Conservation (phyloP, 1,284 basidiomycete species). For the Chalciporus sp. region DNA sequence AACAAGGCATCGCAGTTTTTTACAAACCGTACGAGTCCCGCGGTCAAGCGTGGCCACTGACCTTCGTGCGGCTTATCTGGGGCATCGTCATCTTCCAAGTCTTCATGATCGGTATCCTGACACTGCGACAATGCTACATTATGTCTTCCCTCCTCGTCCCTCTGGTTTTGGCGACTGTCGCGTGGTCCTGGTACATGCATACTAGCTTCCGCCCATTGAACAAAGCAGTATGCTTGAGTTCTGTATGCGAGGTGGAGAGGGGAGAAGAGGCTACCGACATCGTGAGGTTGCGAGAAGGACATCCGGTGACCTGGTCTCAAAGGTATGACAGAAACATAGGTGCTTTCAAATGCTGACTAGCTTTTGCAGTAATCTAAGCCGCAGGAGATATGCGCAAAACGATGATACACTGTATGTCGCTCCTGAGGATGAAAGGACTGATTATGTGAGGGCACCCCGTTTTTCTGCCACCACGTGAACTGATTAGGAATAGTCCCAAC, state of each 20-base stretch:
- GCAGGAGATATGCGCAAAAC: conserved; percentile 85
- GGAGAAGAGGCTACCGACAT: conserved; percentile 83
- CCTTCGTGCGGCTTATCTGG: conserved; percentile 86
- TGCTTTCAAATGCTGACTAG: conserved; percentile 8
- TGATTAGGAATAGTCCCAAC: conserved; percentile 68
- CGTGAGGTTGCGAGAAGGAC: conserved; percentile 69
- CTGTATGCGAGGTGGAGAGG: conserved; percentile 84
- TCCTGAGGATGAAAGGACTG: conserved; percentile 86
- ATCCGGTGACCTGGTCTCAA: conserved; percentile 84
- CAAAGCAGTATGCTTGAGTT: conserved; percentile 81
- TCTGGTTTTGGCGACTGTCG: conserved; percentile 72
- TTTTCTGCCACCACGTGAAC: not conserved
- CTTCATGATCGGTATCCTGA: conserved; percentile 95
- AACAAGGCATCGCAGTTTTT: conserved; percentile 58
- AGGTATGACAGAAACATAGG: conserved; percentile 49
- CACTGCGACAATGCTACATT: conserved; percentile 76
- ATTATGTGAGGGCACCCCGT: conserved; percentile 64
- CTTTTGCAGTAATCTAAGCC: conserved; percentile 69
- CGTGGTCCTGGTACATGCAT: conserved; percentile 82
- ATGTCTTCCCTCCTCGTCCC: conserved; percentile 80
- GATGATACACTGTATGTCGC: conserved; percentile 95
- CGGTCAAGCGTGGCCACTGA: conserved; percentile 94
- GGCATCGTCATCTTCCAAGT: conserved; percentile 85
- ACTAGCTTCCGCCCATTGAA: conserved; percentile 77
- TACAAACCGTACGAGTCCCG: conserved; percentile 93